Evolutionary conservation across 1,139 yeast genomes (phyloP), one percentile per base, ranked within the genome.

Genomic region (Taiozyma sp.): DNA sequence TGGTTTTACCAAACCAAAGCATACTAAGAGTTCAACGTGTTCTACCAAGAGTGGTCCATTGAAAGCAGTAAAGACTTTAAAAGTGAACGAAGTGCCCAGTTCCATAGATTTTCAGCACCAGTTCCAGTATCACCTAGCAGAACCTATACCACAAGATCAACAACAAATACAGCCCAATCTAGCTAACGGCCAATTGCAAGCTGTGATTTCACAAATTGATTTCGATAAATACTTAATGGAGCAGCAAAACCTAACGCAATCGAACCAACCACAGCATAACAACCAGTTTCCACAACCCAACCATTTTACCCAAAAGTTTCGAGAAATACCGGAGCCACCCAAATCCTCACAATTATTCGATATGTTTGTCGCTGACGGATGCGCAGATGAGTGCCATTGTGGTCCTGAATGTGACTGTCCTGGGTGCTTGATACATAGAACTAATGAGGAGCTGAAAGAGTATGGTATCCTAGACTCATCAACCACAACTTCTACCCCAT

Each of bases 401-500:
- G 64, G 64, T 0, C 53, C 56, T 2, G 48, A 49, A 3, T 61
- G 64, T 50, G 29, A 47, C 0, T 61, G 64, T 49, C 61, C 59
- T 10, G 59, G 61, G 2, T 61, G 64, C 48, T 47, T 61, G 28
- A 54, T 60, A 2, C 64, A 61, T 47, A 51, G 64, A 47, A 56
- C 62, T 0, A 57, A 54, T 40, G 62, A 58, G 39, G 64, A 61
- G 30, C 41, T 61, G 21, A 53, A 42, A 44, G 53, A 50, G 4
- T 55, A 57, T 46, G 64, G 64, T 1, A 50, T 61, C 2, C 32
- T 58, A 35, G 60, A 54, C 11, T 54, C 61, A 3, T 49, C 59
- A 14, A 52, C 54, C 2, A 43, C 55, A 1, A 51, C 46, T 1
- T 53, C 58, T 2, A 53, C 58, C 0, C 54, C 55, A 10, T 32